Base-by-base conservation (phyloP, 2,329 filamentous ascomycete genomes). In the Fusarium staphyleae region DNA sequence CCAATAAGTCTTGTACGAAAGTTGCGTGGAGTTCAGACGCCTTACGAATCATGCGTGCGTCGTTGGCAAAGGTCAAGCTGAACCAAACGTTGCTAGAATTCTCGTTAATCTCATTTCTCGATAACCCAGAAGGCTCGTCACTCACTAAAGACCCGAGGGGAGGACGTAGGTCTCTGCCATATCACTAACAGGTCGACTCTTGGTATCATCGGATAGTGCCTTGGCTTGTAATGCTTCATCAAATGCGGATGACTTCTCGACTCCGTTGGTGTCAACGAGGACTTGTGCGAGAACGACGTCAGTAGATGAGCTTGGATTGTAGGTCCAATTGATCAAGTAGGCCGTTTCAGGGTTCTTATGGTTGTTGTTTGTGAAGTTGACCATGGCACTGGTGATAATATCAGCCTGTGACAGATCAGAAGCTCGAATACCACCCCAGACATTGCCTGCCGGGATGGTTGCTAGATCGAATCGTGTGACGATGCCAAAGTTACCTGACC, bases 401-500 rank as follows among this genome's bases (percentile, higher is more conserved):
- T 53, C 41, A 12, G 52, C 50, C 26, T 63, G 44, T 5, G 58
- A 58, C n/a, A 52, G 24, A 11, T 55, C 39, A 2, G 52, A 66
- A 8, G 48, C 48, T 3, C 55, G 55, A 4, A 58, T 45, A 24
- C 54, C 54, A 13, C 54, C 54, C 54, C 54, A 57, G 30, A 57
- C 13, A 3, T 36, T 26, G 5, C 42, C 46, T 6, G 36, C 41
- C 2, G 50, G 24, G 15, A 57, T 29, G 3, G 50, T 54, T 11
- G 37, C 35, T 24, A 62, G 34, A 35, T 71, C 68, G 12, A 68
- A 52, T 13, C 64, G 59, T 7, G 75, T 71, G 28, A 73, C 66
- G 41, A 75, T 68, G 24, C 76, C 77, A 39, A 78, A 74, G 62
- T 81, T 81, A 43, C 71, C 74, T 4, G 71, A 72, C 13, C 79